Evolutionary conservation across 371 early-diverging fungal genomes (phyloP).

Genomic region (Rhizomucor pusillus): DNA sequence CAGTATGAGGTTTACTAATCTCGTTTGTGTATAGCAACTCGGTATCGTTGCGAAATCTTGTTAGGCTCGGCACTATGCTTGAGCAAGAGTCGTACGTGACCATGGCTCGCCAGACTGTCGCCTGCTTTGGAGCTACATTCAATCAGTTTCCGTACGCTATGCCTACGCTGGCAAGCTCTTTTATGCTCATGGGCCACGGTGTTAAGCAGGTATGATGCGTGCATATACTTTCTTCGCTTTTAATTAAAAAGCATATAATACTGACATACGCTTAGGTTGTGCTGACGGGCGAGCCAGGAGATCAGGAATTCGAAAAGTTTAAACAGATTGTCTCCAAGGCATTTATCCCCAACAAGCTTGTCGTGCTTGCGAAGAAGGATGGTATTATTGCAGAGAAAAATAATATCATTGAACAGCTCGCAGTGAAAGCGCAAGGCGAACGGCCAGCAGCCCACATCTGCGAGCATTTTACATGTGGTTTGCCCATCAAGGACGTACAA

Average conservation of each 20-base stretch:
- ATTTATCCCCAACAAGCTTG: slow-evolving; percentile 43
- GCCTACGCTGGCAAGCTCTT: slow-evolving; percentile 36
- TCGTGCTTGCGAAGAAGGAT: slow-evolving; percentile 23
- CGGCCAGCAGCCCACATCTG: slow-evolving; percentile 34
- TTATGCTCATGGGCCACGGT: slow-evolving; percentile 35
- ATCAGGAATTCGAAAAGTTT: slow-evolving; percentile 21
- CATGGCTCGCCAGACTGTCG: slow-evolving; percentile 30
- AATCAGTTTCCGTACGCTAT: slow-evolving; percentile 37
- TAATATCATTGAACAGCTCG: slow-evolving; percentile 22
- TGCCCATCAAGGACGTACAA: slow-evolving; percentile 29
- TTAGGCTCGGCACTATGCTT: slow-evolving; percentile 36
- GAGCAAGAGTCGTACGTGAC: slow-evolving; percentile 19
- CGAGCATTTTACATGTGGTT: slow-evolving; percentile 48
- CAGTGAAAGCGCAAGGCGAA: slow-evolving; percentile 1
- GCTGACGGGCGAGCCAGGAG: slow-evolving; percentile 23
- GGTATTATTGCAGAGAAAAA: slow-evolving; percentile 28
- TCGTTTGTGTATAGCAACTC: slow-evolving; percentile 28
- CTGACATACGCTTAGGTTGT: slow-evolving; percentile 42
- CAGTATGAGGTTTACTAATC: no score
- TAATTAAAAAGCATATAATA: not conserved
- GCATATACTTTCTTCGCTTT: not conserved
- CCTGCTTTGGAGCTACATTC: slow-evolving; percentile 26
- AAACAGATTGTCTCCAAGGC: slow-evolving; percentile 19
- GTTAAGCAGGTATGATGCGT: slow-evolving; percentile 36
- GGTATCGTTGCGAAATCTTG: slow-evolving; percentile 38